These are phyloP conservation scores for Capronia americana DNA, from an alignment of 2,329 filamentous ascomycete species.

Conservation along the genomic window DNA sequence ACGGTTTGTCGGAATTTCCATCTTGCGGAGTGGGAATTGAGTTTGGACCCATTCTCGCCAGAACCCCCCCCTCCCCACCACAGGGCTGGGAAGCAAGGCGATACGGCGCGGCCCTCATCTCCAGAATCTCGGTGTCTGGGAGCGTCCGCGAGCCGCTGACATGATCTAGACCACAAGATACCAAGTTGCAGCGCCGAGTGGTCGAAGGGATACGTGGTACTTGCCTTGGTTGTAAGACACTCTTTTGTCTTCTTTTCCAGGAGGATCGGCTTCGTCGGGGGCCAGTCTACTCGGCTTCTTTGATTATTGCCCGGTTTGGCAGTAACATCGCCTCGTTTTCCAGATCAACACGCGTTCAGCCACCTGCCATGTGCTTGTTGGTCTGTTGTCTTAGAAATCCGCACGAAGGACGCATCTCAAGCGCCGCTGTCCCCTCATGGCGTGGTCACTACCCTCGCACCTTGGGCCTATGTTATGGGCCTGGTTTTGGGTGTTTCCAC, in stretches of 20 bases:
- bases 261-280: too few species aligned
- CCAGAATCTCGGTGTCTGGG: background rate
- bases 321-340: too few species aligned
- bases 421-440: too few species aligned
- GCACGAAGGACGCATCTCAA: too few species aligned
- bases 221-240: background rate
- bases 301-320: too few species aligned
- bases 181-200: background rate
- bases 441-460: background rate
- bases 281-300: too few species aligned
- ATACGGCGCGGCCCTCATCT: too few species aligned
- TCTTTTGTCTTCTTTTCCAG: background rate
- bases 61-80: background rate
- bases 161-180: background rate
- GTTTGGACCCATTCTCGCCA: background rate
- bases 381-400: too few species aligned
- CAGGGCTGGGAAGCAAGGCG: background rate
- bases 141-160: background rate
- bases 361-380: too few species aligned
- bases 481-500: background rate
- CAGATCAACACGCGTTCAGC: too few species aligned
- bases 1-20: background rate
- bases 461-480: background rate
- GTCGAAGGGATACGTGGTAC: background rate
- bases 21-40: background rate